phyloP scores from a whole-genome alignment of 75 land plant genomes.

The Isoetes taiwanensis region DNA sequence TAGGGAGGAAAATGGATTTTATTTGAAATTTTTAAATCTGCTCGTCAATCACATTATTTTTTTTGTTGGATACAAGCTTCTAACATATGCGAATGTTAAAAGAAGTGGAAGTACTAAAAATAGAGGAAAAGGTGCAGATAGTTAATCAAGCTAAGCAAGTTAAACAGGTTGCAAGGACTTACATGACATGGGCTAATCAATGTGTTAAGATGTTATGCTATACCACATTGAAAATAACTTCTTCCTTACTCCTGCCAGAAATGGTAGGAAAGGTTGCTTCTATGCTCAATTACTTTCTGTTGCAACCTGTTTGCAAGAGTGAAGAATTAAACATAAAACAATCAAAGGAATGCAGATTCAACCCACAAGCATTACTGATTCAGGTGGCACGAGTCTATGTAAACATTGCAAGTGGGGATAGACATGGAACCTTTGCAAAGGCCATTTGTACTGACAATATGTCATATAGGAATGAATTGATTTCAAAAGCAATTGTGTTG shows the following conservation, averaged over 20 bases:
- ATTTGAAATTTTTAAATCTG: too few species aligned
- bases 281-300: conserved; percentile 4
- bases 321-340: not conserved
- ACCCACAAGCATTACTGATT: not conserved
- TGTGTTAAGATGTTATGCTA: not conserved
- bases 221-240: not conserved
- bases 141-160: too few species aligned
- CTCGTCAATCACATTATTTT: too few species aligned
- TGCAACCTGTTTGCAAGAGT: not conserved
- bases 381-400: not conserved
- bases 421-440: not conserved
- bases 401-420: not conserved
- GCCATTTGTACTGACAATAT: not conserved
- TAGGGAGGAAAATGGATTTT: too few species aligned
- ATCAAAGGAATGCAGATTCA: not conserved
- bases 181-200: not conserved
- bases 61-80: too few species aligned
- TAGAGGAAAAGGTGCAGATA: too few species aligned
- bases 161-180: not conserved
- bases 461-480: not conserved
- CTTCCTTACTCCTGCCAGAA: not conserved
- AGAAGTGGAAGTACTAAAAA: too few species aligned
- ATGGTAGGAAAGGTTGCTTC: not conserved
- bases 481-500: not conserved
- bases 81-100: too few species aligned